Evolutionary conservation across 208 protist species (phyloP), one percentile per base, ranked within the genome.

Genomic region (Leishmania tropica): DNA sequence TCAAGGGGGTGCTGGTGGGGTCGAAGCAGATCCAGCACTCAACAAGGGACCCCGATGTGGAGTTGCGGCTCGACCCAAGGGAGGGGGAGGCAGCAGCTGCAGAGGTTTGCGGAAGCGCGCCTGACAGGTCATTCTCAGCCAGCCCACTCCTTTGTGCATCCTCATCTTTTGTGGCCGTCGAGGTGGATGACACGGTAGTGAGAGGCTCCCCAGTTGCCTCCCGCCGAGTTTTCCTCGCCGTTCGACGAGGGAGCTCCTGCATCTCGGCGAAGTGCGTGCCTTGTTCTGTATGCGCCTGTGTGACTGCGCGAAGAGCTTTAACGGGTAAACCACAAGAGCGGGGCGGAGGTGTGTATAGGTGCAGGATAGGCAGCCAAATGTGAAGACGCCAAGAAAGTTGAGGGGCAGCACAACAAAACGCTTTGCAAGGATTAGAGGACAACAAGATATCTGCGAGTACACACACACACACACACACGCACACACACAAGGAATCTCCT

Each of bases 21-120:
- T 89, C 89, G 42, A 88, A 90, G 83, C 93, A 96, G 73, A 96
- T 90, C 90, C 90, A 96, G 85, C 93, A 96, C 62, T 93, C 90
- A 47, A 45, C 51, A 42, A 53, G 24, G 10, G 68, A 45, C 31
- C 37, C 58, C 24, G 79, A 56, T 31, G 42, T 5, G 11, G 65
- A 70, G 51, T 67, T n/a, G 10, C 72, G 47, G 15, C 48, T 76
- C 48, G 51, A 40, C 28, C 48, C 72, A 1, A n/a, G 13, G 48
- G 45, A 3, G 48, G 51, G 10, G 3, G 72, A 76, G 48, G 72
- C 47, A 19, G 3, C 72, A 21, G 47, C 72, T 76, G 72, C 3
- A 45, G 72, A 24, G 17, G 5, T n/a, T 40, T 35, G 48, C n/a
- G n/a, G 48, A 19, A 58, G 47, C 11, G 51, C 13, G 5, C 2